Evolutionary conservation across 768 basidiomycete genomes (phyloP).

Genomic region (Cubamyces sp.): DNA sequence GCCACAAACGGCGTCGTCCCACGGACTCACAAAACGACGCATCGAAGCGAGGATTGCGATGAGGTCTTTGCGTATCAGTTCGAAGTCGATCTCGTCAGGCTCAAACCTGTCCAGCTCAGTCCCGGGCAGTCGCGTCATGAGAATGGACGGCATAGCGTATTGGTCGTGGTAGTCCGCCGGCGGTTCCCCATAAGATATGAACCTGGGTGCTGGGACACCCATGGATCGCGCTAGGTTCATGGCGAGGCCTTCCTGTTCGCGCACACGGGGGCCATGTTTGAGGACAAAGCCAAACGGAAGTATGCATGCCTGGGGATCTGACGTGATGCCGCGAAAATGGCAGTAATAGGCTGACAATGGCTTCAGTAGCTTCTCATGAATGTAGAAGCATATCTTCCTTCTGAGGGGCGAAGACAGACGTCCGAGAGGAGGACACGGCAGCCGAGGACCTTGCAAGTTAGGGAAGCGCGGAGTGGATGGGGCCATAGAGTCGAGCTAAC

Average conservation of each 20-base stretch:
- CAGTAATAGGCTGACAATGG: slow-evolving; percentile 2
- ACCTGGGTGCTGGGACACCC: slow-evolving; percentile 11
- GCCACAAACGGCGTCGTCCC: slow-evolving; percentile 3
- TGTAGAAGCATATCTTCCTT: background rate
- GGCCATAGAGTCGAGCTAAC: too few species aligned
- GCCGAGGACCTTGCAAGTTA: background rate
- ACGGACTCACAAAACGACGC: slow-evolving; percentile 5
- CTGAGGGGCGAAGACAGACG: background rate
- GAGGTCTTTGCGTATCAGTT: slow-evolving; percentile 1
- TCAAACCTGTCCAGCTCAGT: background rate
- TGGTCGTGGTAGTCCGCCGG: background rate
- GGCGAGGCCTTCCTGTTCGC: slow-evolving; percentile 7
- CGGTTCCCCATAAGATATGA: slow-evolving; percentile 6
- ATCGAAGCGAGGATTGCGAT: slow-evolving; percentile 1
- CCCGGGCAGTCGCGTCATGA: slow-evolving; percentile 7
- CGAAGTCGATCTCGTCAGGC: slow-evolving; percentile 1
- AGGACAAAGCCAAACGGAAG: slow-evolving; percentile 8
- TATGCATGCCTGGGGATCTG: background rate
- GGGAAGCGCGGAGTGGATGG: too few species aligned
- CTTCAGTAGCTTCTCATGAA: slow-evolving; percentile 7
- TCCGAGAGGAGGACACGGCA: slow-evolving; percentile 5
- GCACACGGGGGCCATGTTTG: background rate
- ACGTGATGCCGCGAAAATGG: background rate
- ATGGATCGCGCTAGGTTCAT: slow-evolving; percentile 13
- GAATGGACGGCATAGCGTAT: background rate